Percentiles rank a stretch among this genome's conserved stretches.
Evolutionary conservation across 805 yeast genomes (phyloP).

Genomic region (Kuraishia piskuri): DNA sequence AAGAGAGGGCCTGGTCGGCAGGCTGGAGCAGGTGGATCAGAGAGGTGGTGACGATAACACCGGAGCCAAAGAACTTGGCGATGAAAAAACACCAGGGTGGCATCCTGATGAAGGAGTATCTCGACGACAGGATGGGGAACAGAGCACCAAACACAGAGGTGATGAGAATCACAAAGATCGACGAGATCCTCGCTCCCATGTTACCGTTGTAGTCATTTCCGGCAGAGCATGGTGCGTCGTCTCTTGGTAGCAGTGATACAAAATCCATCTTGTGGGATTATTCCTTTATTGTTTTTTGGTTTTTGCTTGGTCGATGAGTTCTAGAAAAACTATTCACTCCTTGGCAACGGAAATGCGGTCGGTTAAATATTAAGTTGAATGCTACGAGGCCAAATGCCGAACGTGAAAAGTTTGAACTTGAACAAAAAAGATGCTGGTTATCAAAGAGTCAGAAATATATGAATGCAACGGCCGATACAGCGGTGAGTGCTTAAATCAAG

Average conservation of each 20-base stretch:
- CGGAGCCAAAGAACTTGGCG: constrained; percentile 75
- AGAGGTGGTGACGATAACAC: constrained; percentile 77
- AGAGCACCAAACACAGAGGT: constrained; percentile 53
- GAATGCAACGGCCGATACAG: neutral
- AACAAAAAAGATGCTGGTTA: neutral
- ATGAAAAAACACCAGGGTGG: constrained; percentile 59
- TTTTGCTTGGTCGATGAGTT: too few relatives aligned
- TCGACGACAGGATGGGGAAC: constrained; percentile 55
- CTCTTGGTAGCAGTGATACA: neutral
- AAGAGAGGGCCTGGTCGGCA: constrained; percentile 48
- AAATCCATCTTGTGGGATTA: neutral
- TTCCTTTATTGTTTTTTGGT: too few relatives aligned
- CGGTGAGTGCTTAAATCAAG: neutral
- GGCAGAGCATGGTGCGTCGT: constrained; percentile 8
- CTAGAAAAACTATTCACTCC: too few relatives aligned
- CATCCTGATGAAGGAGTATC: constrained; percentile 46
- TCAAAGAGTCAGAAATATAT: neutral
- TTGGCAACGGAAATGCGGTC: neutral
- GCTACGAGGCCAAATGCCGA: neutral
- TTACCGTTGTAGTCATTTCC: constrained; percentile 16
- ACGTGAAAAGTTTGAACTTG: neutral
- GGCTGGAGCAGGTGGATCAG: constrained; percentile 69
- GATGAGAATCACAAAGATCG: constrained; percentile 53
- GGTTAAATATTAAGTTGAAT: neutral
- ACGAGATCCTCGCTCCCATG: constrained; percentile 42